Evolutionary conservation across 805 yeast species (phyloP), one percentile per base, ranked within the genome.

Genomic region (Ogataea henricii): DNA sequence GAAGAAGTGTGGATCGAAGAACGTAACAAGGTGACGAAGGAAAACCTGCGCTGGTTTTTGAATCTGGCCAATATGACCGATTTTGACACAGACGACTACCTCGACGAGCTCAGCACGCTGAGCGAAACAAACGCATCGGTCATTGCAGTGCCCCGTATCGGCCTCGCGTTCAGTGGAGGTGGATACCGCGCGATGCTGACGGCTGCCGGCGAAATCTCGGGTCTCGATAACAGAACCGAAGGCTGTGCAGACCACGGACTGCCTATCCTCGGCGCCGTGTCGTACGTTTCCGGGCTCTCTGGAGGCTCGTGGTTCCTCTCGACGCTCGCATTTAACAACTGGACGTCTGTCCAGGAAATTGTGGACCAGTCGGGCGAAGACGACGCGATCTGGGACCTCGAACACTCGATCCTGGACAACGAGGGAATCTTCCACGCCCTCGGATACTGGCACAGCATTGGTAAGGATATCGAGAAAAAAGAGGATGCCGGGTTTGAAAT

Each of bases 231-330:
- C 59, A 72, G 95, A 55, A 83, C 94, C 2, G 67, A 60, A 7
- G 75, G 82, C 12, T 71, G 81, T 3, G 69, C 68, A 22, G 71
- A 74, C 4, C 62, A 68, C 30, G 85, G 87, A 12, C 64, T 89
- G 35, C 91, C 92, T 27, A 95, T 96, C 4, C 66, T 89, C 20
- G 89, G 86, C 58, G 69, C 86, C 5, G 62, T 89, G 1, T 78
- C 87, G 10, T 89, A 90, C 60, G 65, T 89, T 4, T 69, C 88
- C 4, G 96, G 92, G 7, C 75, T 89, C 30, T 83, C 91, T 13
- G 96, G 96, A 26, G 96, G 96, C 22, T 77, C 87, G 12, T 89
- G 96, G 96, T 70, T 87, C 41, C 72, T 88, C 22, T 85, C 88
- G 1, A 77, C 91, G 8, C 65, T 89, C 25, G 81, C 78, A 0